Conservation (phyloP, 176 grass and related monocot genomes). For the Aegilops umbellulata region DNA sequence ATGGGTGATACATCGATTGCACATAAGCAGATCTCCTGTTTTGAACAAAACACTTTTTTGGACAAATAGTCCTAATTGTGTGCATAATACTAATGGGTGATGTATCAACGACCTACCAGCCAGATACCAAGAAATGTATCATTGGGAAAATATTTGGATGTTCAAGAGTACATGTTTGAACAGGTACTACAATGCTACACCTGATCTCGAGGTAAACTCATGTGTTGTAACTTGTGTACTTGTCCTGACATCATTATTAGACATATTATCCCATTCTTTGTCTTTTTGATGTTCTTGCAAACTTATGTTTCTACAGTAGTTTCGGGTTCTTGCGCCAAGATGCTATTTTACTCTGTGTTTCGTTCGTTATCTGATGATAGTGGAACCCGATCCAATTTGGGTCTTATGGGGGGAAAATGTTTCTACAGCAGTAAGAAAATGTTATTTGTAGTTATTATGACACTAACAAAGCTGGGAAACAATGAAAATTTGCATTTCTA, state of each 20-base stretch:
- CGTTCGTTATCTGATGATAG: no score
- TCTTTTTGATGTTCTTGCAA: background rate
- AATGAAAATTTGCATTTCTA: background rate
- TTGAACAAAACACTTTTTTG: background rate
- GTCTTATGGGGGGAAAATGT: background rate
- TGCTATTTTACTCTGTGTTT: no score
- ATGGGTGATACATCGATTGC: constrained; percentile 14
- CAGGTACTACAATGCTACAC: background rate
- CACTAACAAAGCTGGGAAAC: background rate
- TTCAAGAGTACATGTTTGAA: constrained; percentile 4
- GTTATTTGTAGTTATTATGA: background rate
- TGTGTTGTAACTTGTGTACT: background rate
- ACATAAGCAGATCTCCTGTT: background rate
- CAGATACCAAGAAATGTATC: constrained; percentile 6
- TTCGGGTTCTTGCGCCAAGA: no score
- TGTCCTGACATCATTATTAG: background rate
- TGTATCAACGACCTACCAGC: background rate
- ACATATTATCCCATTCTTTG: background rate
- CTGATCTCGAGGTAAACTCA: constrained; percentile 24
- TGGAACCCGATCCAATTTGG: no score
- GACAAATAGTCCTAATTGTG: background rate
- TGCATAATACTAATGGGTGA: constrained; percentile 13
- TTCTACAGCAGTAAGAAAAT: background rate
- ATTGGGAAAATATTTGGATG: background rate
- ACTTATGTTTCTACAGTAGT: background rate